phyloP scores from a whole-genome alignment of 495 filamentous ascomycete species.

The Letharia lupina region DNA sequence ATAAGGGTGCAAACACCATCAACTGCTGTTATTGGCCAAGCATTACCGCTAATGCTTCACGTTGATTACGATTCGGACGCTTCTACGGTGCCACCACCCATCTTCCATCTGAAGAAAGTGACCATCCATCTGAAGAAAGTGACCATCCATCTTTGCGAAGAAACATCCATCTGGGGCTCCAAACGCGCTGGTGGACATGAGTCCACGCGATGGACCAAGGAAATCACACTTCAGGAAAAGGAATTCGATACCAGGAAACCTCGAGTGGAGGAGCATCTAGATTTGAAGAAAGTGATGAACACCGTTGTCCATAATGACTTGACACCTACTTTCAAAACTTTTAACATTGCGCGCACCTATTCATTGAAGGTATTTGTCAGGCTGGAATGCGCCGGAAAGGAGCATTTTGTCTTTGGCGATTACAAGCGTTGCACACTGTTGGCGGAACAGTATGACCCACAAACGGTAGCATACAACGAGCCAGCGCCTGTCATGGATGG shows the following conservation, averaged over 20 bases:
- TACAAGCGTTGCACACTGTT: slow-evolving; percentile 3
- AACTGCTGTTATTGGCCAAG: neutral
- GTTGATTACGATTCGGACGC: neutral
- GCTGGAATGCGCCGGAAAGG: slow-evolving; percentile 1
- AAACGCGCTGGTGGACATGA: neutral
- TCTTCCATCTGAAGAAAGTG: slow-evolving; percentile 4
- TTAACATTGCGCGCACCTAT: slow-evolving; percentile 4
- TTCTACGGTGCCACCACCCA: neutral
- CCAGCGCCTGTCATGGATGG: neutral
- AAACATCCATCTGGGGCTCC: neutral
- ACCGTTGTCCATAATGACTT: neutral
- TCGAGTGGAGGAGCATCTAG: neutral
- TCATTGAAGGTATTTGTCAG: neutral
- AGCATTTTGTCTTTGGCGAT: neutral
- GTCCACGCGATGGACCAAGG: neutral
- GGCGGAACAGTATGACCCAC: neutral
- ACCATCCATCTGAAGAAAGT: neutral
- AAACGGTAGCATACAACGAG: neutral
- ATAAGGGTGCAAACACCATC: neutral
- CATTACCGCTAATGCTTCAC: slow-evolving; percentile 6
- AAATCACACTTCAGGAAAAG: neutral
- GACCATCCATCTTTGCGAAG: neutral
- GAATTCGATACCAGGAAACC: neutral
- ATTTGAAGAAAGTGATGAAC: slow-evolving; percentile 1
- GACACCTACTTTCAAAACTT: neutral